phyloP scores from a whole-genome alignment of 345 rosid genomes.

The Rhizophora mangle region DNA sequence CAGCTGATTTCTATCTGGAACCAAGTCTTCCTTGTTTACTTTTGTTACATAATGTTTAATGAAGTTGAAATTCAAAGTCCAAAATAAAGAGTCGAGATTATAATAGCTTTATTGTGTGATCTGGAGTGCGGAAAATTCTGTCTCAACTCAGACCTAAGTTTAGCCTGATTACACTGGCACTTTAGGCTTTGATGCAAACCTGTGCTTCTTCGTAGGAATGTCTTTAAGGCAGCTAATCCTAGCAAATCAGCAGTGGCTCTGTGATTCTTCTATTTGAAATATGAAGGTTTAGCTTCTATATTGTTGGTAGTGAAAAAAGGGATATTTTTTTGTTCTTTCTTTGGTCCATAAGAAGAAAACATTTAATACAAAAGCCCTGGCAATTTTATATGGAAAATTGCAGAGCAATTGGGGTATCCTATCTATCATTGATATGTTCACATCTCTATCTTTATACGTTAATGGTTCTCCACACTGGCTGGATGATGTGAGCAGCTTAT shows the following conservation, averaged over 20 bases:
- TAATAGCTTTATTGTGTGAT: background rate
- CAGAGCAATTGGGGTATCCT: too few relatives aligned
- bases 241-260: background rate
- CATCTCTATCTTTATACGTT: background rate
- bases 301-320: too few relatives aligned
- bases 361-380: background rate
- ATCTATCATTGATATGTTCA: background rate
- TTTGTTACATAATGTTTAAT: background rate
- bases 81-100: background rate
- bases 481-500: background rate
- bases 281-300: background rate
- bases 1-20: conserved; percentile 9
- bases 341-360: background rate
- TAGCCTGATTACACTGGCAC: background rate
- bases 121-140: background rate
- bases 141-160: background rate
- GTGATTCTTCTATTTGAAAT: background rate
- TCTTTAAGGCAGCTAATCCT: too few relatives aligned
- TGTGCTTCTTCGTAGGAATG: background rate
- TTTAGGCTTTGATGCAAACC: background rate
- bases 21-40: conserved; percentile 6
- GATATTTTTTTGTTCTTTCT: background rate
- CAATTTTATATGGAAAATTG: background rate
- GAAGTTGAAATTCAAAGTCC: conserved; percentile 4
- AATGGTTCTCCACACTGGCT: too few relatives aligned